Evolutionary conservation across 2,329 filamentous ascomycete species (phyloP).

Genomic region (Zasmidium citrigriseum): DNA sequence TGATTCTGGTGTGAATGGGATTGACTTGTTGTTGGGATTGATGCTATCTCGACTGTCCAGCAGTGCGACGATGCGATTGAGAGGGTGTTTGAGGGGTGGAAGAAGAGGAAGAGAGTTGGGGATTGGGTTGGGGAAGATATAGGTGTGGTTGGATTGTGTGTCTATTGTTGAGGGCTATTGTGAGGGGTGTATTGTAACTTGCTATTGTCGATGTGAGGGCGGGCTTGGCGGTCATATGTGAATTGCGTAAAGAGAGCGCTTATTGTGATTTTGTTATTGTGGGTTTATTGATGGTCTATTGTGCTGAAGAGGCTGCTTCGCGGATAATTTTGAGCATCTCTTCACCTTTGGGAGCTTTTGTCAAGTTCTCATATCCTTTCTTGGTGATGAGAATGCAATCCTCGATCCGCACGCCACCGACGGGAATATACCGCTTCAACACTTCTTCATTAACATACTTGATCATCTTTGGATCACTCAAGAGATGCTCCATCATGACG

Average conservation of each 20-base stretch:
- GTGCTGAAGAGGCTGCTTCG: conserved; percentile 7
- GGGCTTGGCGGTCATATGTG: not conserved
- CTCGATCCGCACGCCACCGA: conserved; percentile 91
- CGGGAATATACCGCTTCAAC: conserved; percentile 68
- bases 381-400: conserved; percentile 80
- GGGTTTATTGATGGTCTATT: too few species aligned
- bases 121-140: too few species aligned
- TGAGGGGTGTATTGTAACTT: not conserved
- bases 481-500: conserved; percentile 67
- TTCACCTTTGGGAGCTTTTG: conserved; percentile 65
- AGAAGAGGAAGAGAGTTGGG: not conserved
- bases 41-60: not conserved
- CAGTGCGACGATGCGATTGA: not conserved
- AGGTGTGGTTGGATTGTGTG: not conserved
- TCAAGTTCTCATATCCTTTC: conserved; percentile 79
- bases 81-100: not conserved
- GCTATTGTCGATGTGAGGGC: not conserved
- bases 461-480: conserved; percentile 58
- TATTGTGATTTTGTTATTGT: too few species aligned
- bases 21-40: not conserved
- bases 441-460: conserved; percentile 66
- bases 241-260: not conserved
- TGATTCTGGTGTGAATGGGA: not conserved
- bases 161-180: not conserved
- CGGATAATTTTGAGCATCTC: conserved; percentile 33